These are phyloP conservation scores for Ascochyta rabiei DNA, from an alignment of 2,329 filamentous ascomycete species.

Conservation along the genomic window DNA sequence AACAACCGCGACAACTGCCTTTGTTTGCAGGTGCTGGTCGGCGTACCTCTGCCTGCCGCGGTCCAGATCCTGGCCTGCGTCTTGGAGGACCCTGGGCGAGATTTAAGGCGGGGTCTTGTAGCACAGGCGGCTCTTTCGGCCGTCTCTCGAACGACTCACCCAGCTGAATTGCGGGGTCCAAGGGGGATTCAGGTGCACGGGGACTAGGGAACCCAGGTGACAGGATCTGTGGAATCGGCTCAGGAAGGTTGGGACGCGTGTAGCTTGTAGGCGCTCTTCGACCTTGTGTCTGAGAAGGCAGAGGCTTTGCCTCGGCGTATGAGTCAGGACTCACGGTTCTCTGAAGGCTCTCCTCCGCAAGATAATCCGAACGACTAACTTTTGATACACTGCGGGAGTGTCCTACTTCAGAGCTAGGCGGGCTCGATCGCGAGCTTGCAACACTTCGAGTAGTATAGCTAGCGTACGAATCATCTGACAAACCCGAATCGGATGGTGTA, in stretches of 20 bases:
- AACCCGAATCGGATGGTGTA: conserved; percentile 49
- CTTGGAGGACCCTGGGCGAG: conserved; percentile 21
- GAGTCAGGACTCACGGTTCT: conserved; percentile 41
- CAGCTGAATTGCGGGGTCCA: conserved; percentile 49
- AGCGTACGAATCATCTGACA: conserved; percentile 47
- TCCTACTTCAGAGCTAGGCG: conserved; percentile 44
- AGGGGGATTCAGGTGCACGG: conserved; percentile 44
- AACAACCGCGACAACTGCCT: conserved; percentile 83
- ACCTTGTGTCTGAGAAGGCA: conserved; percentile 18
- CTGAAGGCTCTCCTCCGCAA: conserved; percentile 31
- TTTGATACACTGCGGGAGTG: conserved; percentile 44
- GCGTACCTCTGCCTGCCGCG: conserved; percentile 26
- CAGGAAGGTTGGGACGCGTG: conserved; percentile 28
- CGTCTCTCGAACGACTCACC: conserved; percentile 34
- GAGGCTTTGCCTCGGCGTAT: conserved; percentile 27
- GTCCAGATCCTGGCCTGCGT: conserved; percentile 19
- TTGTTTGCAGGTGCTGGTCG: conserved; percentile 57
- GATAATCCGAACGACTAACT: conserved; percentile 28
- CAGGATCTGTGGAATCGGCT: conserved; percentile 28
- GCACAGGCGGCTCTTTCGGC: conserved; percentile 16
- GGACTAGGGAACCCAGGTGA: conserved; percentile 27
- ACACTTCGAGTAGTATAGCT: conserved; percentile 43
- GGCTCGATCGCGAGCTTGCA: conserved; percentile 48
- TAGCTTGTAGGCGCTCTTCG: conserved; percentile 28
- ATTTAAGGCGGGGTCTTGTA: conserved; percentile 24